These are phyloP conservation scores for Gynostemma pentaphyllum DNA, from an alignment of 306 rosid species.

Conservation along the genomic window DNA sequence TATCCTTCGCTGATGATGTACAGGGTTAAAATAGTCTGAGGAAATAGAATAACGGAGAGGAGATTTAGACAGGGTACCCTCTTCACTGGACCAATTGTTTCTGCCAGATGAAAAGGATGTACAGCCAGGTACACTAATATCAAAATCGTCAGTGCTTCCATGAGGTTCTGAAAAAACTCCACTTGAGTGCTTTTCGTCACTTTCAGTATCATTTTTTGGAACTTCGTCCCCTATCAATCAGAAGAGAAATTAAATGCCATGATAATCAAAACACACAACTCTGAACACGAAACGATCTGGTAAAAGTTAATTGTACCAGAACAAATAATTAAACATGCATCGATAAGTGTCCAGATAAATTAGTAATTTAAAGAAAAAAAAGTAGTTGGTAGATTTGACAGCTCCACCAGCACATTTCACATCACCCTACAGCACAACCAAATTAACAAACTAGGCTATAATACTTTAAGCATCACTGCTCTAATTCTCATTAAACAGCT, in stretches of 20 bases:
- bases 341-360: not conserved
- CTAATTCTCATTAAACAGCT: not conserved
- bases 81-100: slow-evolving; percentile 24
- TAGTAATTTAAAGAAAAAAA: not conserved
- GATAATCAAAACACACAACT: slow-evolving; percentile 12
- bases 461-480: not conserved
- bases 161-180: slow-evolving; percentile 30
- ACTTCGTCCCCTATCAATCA: slow-evolving; percentile 49
- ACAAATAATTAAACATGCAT: not conserved
- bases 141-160: slow-evolving; percentile 26
- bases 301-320: not conserved
- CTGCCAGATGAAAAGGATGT: slow-evolving; percentile 41
- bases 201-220: slow-evolving; percentile 25
- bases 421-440: not conserved
- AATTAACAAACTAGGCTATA: not conserved
- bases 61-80: slow-evolving; percentile 22
- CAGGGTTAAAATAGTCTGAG: slow-evolving; percentile 41
- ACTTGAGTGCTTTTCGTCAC: slow-evolving; percentile 31
- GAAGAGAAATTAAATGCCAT: slow-evolving; percentile 17
- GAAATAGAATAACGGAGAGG: slow-evolving; percentile 33
- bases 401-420: not conserved
- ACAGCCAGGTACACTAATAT: slow-evolving; percentile 33
- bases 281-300: not conserved
- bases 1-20: slow-evolving; percentile 47
- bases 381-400: not conserved